These are phyloP conservation scores for Penicillium sumatraense DNA, from an alignment of 2,329 filamentous ascomycete genomes.

Conservation along the genomic window DNA sequence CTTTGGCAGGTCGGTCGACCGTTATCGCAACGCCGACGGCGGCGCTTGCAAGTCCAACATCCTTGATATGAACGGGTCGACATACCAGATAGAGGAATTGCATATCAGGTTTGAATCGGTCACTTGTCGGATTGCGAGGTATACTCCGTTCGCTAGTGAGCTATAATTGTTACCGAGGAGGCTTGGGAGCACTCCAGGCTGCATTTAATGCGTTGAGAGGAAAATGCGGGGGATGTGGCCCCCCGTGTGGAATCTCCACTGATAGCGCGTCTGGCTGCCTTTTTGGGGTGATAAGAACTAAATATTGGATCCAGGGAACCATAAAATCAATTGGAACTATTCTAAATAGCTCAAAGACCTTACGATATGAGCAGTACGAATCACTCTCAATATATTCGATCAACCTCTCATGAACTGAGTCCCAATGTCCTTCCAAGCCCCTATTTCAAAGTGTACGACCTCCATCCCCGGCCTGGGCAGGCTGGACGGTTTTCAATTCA, in stretches of 20 bases:
- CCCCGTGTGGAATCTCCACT: background rate
- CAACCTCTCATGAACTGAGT: background rate
- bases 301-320: background rate
- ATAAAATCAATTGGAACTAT: no score
- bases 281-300: constrained; percentile 12
- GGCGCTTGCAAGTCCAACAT: constrained; percentile 38
- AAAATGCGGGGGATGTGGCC: constrained; percentile 19
- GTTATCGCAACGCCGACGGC: constrained; percentile 34
- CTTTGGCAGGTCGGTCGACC: constrained; percentile 29
- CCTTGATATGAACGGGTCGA: constrained; percentile 35
- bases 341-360: no score
- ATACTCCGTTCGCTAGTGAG: background rate
- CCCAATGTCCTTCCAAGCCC: constrained; percentile 26
- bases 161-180: background rate
- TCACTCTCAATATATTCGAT: no score
- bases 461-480: constrained; percentile 23
- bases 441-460: constrained; percentile 19
- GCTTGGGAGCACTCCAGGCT: background rate
- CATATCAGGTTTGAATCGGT: background rate
- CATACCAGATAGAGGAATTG: constrained; percentile 26
- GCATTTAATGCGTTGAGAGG: constrained; percentile 1
- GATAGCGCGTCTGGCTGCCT: constrained; percentile 24
- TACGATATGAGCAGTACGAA: no score
- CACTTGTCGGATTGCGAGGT: background rate
- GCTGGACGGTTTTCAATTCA: constrained; percentile 26